Evolutionary conservation across 2,329 filamentous ascomycete species (phyloP), one percentile per base, ranked within the genome.

Genomic region (Aspergillus sojae): DNA sequence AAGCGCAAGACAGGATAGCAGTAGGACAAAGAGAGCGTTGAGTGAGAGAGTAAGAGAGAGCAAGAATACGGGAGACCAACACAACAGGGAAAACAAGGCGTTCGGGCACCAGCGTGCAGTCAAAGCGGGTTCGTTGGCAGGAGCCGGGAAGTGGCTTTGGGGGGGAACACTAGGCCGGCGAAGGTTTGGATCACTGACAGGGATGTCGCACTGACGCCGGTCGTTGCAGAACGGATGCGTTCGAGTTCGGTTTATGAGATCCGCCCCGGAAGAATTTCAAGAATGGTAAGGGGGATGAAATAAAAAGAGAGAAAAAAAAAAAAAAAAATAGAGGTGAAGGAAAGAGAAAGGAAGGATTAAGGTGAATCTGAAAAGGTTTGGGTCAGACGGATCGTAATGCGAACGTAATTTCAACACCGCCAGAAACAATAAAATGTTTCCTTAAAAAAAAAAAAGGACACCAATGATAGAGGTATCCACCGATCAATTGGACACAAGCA

Each of bases 61-160:
- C 34, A 43, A 68, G 66, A 61, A 65, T 36, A 67, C 58, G 64
- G 60, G 66, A 66, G 65, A 71, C 63, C 66, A 74, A 70, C 67
- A 66, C 66, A 68, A 65, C 67, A 64, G 69, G 62, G 60, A 72
- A 72, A 71, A 72, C 72, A 71, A 75, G 74, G 72, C 72, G 70
- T 75, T 76, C 72, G 74, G 74, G 74, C 74, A 77, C 65, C 72
- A 74, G 73, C 64, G 71, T 64, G 71, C 66, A 64, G 68, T 72
- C 65, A 64, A 64, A 67, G 72, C 63, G 67, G 69, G 69, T 71
- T 74, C 68, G 73, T 70, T 72, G 69, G 68, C 62, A 64, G 67
- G 67, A 62, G 65, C 65, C 67, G 69, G 71, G 58, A 59, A 71
- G 67, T 72, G 70, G 72, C 67, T 71, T 69, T 64, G 65, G 70